Base-by-base conservation (phyloP, 169 alveolate genomes). In the Plasmodium blacklocki region DNA sequence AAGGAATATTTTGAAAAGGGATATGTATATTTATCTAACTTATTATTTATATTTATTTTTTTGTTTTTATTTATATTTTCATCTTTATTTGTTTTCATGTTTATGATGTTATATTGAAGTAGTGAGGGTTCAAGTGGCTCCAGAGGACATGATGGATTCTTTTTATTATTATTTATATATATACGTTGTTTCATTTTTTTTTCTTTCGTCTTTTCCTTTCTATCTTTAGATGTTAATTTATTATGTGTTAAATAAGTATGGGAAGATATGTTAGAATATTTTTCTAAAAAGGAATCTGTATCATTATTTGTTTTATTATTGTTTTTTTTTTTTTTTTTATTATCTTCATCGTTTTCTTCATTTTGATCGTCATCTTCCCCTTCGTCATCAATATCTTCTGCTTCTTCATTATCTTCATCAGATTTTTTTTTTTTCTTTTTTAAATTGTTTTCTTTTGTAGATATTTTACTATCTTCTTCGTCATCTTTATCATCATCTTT, bases 231-330 rank as follows among this genome's bases (percentile, higher is more conserved):
- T 39, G 47, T 5, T 39, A 39, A 39, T 39, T 39, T 39, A 39
- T 39, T 39, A 21, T 26, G 21, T 56, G 59, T 14, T 2, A 9
- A 12, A 3, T 5, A 21, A 23, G 54, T 73, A 1, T 47, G n/a
- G 23, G 19, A 29, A 7, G 14, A 15, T 3, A 2, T 52, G 3
- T 21, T 19, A 19, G 74, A 18, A 1, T 8, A 6, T 66, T 66
- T 64, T 50, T 78, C 78, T 21, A 78, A 49, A 78, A 78, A 78
- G 12, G 80, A 21, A 21, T 78, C 80, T 45, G 19, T 19, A 8
- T 78, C 89, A 2, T 67, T 14, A 18, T 52, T 47, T 43, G 43
- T 50, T 9, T 12, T 5, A 11, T 9, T 14, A 60, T 39, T 74
- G 5, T 8, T 3, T 29, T 15, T 73, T 54, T 73, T 56, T 72